A percentile compares a stretch with the other conserved stretches of the same genome.
phyloP scores from a whole-genome alignment of 306 rosid species.

The Luffa acutangula region DNA sequence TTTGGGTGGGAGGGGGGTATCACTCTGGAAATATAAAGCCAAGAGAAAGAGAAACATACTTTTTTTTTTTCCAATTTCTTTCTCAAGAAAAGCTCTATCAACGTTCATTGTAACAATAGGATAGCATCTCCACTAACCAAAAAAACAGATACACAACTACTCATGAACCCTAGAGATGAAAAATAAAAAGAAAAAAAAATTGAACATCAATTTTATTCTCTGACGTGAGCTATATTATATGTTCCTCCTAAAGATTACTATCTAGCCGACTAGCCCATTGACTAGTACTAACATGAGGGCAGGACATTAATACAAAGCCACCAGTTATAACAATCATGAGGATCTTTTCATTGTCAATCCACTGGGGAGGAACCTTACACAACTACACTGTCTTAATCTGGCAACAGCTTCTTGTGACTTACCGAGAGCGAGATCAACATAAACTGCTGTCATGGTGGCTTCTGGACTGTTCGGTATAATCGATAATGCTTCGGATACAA shows the following conservation, averaged over 20 bases:
- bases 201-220: slow-evolving; percentile 57
- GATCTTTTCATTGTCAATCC: slow-evolving; percentile 57
- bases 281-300: slow-evolving; percentile 40
- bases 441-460: slow-evolving; percentile 72
- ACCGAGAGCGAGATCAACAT: slow-evolving; percentile 69
- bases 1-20: neutral
- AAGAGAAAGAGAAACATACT: neutral
- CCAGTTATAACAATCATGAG: slow-evolving; percentile 53
- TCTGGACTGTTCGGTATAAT: slow-evolving; percentile 61
- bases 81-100: slow-evolving; percentile 39
- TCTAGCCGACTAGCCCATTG: slow-evolving; percentile 51
- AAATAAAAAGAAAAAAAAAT: slow-evolving; percentile 22
- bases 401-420: slow-evolving; percentile 70
- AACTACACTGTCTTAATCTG: slow-evolving; percentile 66
- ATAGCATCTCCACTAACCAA: slow-evolving; percentile 54
- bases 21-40: slow-evolving; percentile 7
- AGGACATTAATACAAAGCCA: slow-evolving; percentile 30
- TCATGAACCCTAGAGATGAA: slow-evolving; percentile 52
- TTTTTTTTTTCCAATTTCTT: slow-evolving; percentile 25
- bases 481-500: slow-evolving; percentile 61
- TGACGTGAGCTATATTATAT: slow-evolving; percentile 75
- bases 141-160: slow-evolving; percentile 84
- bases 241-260: slow-evolving; percentile 67
- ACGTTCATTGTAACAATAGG: slow-evolving; percentile 25
- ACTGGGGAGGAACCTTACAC: slow-evolving; percentile 51